phyloP scores from a whole-genome alignment of 1,284 basidiomycete genomes.

The Exobasidium rhododendri region DNA sequence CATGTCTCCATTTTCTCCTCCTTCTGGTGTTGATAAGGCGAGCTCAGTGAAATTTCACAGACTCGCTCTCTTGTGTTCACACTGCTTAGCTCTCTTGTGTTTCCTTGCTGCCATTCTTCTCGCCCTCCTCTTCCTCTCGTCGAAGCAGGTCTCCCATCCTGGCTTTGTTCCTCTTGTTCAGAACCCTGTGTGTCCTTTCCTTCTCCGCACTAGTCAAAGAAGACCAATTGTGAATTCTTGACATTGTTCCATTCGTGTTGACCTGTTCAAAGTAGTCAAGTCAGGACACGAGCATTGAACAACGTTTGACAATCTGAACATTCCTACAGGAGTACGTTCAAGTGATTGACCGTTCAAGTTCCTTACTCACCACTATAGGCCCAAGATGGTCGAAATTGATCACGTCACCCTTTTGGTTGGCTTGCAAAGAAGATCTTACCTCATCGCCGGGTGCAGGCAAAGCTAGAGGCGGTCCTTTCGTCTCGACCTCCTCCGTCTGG shows the following conservation, averaged over 20 bases:
- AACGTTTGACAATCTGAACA: too few species aligned
- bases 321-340: background rate
- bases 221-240: conserved; percentile 40
- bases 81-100: too few species aligned
- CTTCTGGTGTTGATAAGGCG: too few species aligned
- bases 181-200: conserved; percentile 32
- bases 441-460: conserved; percentile 29
- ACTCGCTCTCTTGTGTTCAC: too few species aligned
- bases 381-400: conserved; percentile 44
- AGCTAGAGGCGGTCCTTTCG: too few species aligned
- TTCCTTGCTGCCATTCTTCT: background rate
- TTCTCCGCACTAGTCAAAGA: conserved; percentile 35
- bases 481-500: too few species aligned
- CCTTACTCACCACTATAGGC: conserved; percentile 33
- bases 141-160: conserved; percentile 25
- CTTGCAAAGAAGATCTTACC: background rate
- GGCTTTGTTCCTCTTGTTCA: conserved; percentile 40
- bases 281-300: too few species aligned
- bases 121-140: background rate
- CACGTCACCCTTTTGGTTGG: conserved; percentile 19
- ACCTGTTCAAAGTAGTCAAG: conserved; percentile 17
- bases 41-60: too few species aligned
- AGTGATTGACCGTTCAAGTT: too few species aligned
- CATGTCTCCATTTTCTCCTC: too few species aligned
- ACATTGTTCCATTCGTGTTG: conserved; percentile 45